Conservation (phyloP, 768 basidiomycete genomes). For the Artomyces pyxidatus region DNA sequence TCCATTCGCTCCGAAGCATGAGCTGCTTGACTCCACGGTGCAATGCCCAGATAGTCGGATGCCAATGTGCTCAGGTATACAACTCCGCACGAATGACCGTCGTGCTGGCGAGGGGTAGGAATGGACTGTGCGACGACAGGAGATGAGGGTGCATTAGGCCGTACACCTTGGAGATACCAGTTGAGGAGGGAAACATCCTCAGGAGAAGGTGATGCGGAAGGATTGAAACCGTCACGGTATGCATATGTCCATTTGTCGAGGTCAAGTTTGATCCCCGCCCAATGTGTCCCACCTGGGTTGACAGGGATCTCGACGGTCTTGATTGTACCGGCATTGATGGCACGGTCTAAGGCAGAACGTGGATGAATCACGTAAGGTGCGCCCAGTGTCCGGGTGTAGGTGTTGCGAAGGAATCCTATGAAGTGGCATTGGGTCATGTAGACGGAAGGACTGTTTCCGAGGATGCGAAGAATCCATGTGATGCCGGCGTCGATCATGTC, state of each 20-base stretch:
- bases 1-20: not conserved
- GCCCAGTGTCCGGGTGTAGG: not conserved
- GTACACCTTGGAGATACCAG: not conserved
- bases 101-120: not conserved
- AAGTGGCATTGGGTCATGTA: not conserved
- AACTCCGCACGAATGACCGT: not conserved
- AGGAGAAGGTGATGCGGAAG: not conserved
- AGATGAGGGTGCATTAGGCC: not conserved
- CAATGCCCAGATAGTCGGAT: not conserved
- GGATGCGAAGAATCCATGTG: not conserved
- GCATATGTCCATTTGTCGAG: not conserved
- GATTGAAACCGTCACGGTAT: constrained; percentile 7
- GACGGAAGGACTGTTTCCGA: not conserved
- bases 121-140: not conserved
- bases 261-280: constrained; percentile 4
- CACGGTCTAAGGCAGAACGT: not conserved
- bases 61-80: not conserved
- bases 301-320: constrained; percentile 4
- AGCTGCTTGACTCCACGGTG: not conserved
- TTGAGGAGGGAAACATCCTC: not conserved
- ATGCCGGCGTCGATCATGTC: constrained; percentile 6
- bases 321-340: not conserved
- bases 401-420: not conserved
- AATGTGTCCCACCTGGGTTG: constrained; percentile 4
- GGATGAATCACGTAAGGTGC: not conserved